Evolutionary conservation across 345 rosid species (phyloP).

Genomic region (Turnera subulata): DNA sequence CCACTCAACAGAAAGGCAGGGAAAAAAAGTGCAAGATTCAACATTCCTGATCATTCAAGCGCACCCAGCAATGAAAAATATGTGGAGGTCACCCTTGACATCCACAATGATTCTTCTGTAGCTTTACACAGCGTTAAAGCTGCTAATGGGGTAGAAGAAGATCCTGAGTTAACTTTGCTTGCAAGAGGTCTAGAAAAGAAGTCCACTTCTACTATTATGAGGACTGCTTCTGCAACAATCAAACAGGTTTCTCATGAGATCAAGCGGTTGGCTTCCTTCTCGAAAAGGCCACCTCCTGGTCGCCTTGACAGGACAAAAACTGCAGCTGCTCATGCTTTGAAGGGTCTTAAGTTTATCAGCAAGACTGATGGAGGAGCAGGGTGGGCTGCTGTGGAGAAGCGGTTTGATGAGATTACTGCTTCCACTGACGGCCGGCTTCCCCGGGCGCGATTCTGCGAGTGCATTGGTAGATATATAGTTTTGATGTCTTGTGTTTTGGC

Average conservation of each 20-base stretch:
- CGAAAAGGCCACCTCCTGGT: constrained; percentile 34
- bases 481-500: background rate
- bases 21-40: constrained; percentile 38
- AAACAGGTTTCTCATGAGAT: constrained; percentile 64
- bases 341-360: constrained; percentile 74
- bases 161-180: constrained; percentile 37
- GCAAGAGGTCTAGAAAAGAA: constrained; percentile 49
- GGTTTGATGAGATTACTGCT: constrained; percentile 57
- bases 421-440: constrained; percentile 40
- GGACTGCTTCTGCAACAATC: constrained; percentile 45
- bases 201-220: constrained; percentile 29
- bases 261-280: constrained; percentile 48
- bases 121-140: constrained; percentile 33
- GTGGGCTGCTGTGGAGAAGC: constrained; percentile 62
- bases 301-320: constrained; percentile 64
- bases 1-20: constrained; percentile 43
- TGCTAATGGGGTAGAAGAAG: constrained; percentile 36
- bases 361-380: constrained; percentile 63
- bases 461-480: constrained; percentile 41
- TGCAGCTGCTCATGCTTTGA: constrained; percentile 57
- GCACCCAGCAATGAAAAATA: constrained; percentile 25
- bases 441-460: constrained; percentile 54
- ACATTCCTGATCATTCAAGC: constrained; percentile 22
- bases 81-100: constrained; percentile 31
- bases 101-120: constrained; percentile 18